Conservation (phyloP, 495 filamentous ascomycete genomes). For the Cladorrhinum samala region DNA sequence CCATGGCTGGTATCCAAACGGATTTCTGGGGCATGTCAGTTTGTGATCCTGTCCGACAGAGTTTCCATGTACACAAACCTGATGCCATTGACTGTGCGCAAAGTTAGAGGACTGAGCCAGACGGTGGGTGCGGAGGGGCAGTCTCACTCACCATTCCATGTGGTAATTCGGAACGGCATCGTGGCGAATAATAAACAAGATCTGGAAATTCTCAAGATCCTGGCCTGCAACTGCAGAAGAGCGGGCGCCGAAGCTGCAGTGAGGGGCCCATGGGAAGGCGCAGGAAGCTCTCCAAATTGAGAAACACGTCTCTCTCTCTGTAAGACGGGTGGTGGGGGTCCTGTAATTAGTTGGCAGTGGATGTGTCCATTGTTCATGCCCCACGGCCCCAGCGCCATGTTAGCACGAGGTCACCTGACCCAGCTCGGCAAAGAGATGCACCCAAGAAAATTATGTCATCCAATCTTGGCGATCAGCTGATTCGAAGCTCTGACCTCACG, state of each 20-base stretch:
- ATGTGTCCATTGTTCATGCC: too few species aligned
- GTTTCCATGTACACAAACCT: conserved; percentile 45
- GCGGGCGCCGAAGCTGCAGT: neutral
- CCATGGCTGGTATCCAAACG: conserved; percentile 96
- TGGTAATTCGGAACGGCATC: conserved; percentile 79
- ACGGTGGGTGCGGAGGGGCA: too few species aligned
- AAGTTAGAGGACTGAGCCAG: too few species aligned
- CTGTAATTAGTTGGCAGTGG: too few species aligned
- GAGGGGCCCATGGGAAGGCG: neutral
- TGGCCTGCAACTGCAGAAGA: neutral
- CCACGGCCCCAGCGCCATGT: neutral
- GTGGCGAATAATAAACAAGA: neutral
- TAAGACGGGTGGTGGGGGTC: too few species aligned
- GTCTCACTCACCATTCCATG: conserved; percentile 86
- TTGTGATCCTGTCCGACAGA: neutral
- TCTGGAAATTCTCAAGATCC: neutral
- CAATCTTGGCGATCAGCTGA: conserved; percentile 15
- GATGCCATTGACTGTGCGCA: conserved; percentile 77
- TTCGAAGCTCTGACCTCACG: conserved; percentile 23
- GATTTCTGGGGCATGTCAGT: conserved; percentile 56
- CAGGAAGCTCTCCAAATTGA: too few species aligned
- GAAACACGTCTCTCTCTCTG: too few species aligned
- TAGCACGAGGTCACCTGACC: conserved; percentile 18
- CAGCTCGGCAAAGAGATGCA: neutral
- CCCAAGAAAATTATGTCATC: conserved; percentile 9